Conservation (phyloP, 306 rosid genomes). For the Acacia acuminata region DNA sequence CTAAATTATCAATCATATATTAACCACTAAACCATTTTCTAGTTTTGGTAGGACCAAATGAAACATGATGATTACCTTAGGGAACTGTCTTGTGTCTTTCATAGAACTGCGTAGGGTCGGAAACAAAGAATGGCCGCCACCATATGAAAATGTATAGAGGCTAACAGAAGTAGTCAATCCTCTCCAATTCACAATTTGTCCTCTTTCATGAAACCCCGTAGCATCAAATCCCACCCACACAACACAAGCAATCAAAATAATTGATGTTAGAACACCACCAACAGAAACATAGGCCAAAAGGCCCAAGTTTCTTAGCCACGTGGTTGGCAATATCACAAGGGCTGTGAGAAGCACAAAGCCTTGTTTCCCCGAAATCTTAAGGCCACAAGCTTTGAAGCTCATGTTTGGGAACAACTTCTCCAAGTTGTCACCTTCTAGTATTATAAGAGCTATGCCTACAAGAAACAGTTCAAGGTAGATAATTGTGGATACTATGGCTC, state of each 20-base stretch:
- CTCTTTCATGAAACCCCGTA: constrained; percentile 45
- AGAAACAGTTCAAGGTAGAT: constrained; percentile 49
- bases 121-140: constrained; percentile 57
- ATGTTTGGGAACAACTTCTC: constrained; percentile 49
- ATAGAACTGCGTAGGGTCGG: constrained; percentile 62
- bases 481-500: constrained; percentile 41
- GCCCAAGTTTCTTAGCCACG: constrained; percentile 57
- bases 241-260: constrained; percentile 43
- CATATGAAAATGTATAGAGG: constrained; percentile 52
- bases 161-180: constrained; percentile 51
- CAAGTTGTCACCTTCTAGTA: constrained; percentile 61
- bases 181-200: constrained; percentile 9
- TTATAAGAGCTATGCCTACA: constrained; percentile 32
- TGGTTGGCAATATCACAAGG: constrained; percentile 53
- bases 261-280: constrained; percentile 59
- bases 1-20: neutral
- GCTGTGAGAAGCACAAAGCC: constrained; percentile 48
- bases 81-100: constrained; percentile 51
- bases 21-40: neutral
- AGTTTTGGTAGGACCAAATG: neutral
- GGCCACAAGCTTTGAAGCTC: constrained; percentile 32
- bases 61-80: constrained; percentile 42
- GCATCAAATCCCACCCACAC: constrained; percentile 52
- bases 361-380: constrained; percentile 40
- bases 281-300: constrained; percentile 55